Evolutionary conservation across 805 yeast species (phyloP), one percentile per base, ranked within the genome.

Genomic region (Wickerhamomyces queroliae): DNA sequence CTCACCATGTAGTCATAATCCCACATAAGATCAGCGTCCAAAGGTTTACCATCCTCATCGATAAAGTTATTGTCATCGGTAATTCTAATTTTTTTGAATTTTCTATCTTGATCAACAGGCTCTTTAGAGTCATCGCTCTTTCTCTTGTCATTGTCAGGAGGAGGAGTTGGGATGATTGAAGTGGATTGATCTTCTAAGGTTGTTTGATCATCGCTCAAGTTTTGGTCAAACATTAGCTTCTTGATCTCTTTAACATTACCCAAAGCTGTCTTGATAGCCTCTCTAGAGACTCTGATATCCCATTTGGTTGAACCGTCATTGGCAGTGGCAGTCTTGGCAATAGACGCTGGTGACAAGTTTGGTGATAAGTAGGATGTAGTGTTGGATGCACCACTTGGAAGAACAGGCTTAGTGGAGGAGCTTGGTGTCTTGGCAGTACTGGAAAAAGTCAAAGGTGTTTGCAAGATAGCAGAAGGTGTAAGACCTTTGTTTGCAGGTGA

Each of bases 381-480:
- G 13, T 43, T 28, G 12, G 28, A 25, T 22, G 37, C 42, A 6
- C 23, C 35, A 24, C 22, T 24, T 10, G 32, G 16, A 18, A 21
- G 38, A 12, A 27, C 3, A 15, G 27, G 15, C 20, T 47, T 52
- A 4, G 56, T 27, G 2, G 52, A 8, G 1, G 60, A 54, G 4
- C 26, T 46, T 32, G 60, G 59, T 5, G 59, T 55, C 38, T 46
- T 52, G 2, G 48, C 42, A n/a, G 45, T 41, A 34, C 45, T 49
- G 3, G 59, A 46, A 27, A 55, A 54, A 1, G 56, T 51, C 41
- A 53, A 35, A 2, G 60, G 60, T 1, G 60, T 55, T 36, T 55
- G 60, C 13, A 55, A 28, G 12, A 55, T 48, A 1, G 60, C 47
- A 5, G 59, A 55, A 7, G 60, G 60, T 1, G 60, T 55, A 23